Evolutionary conservation across 192 early-diverging fungal species (phyloP).

Genomic region (Backusella parvicylindrica): DNA sequence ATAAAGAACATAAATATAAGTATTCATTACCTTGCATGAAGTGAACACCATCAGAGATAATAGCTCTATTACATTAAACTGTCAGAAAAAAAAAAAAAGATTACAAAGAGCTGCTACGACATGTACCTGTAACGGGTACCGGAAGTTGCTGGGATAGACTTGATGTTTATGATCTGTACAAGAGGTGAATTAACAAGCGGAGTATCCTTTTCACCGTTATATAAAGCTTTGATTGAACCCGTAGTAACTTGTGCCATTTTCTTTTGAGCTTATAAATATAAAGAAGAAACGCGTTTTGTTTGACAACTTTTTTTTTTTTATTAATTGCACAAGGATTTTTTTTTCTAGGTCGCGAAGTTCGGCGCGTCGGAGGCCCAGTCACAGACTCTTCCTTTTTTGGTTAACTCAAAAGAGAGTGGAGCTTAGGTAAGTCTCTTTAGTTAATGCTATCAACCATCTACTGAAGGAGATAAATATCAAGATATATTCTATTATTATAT

Average conservation of each 20-base stretch:
- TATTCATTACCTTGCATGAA: conserved; percentile 59
- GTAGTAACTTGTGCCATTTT: conserved; percentile 13
- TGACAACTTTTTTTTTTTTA: neutral
- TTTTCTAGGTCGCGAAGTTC: neutral
- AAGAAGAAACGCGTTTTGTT: neutral
- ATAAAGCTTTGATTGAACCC: conserved; percentile 38
- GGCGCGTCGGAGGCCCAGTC: neutral
- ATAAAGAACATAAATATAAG: neutral
- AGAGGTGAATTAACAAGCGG: conserved; percentile 20
- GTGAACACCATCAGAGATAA: conserved; percentile 63
- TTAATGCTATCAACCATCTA: too few relatives aligned
- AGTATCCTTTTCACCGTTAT: conserved; percentile 23
- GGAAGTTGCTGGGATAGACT: conserved; percentile 18
- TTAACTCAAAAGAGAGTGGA: neutral
- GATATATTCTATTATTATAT: too few relatives aligned
- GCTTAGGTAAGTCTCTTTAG: neutral
- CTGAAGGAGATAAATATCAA: too few relatives aligned
- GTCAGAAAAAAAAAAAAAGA: neutral
- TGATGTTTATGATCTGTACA: conserved; percentile 43
- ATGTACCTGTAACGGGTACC: conserved; percentile 38
- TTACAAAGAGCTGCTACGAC: neutral
- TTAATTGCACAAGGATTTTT: neutral
- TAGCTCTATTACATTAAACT: conserved; percentile 34
- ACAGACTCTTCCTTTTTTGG: neutral
- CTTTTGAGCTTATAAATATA: neutral